Conservation (phyloP, 768 basidiomycete genomes). For the Lanmaoa rubissima region DNA sequence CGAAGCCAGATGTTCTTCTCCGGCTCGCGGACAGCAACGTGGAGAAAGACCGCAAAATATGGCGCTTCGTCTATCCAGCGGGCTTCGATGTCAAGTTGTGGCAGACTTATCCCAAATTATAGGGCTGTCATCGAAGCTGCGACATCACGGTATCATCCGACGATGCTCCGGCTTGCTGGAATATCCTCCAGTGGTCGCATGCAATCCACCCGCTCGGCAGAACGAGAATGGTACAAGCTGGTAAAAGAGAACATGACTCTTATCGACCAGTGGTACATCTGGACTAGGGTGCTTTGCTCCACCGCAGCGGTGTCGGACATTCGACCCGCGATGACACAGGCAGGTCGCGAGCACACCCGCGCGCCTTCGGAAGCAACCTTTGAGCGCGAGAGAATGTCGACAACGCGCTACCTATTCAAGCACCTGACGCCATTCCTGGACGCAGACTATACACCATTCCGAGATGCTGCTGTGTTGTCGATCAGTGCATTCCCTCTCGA, state of each 20-base stretch:
- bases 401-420: constrained; percentile 78
- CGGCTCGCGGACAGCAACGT: constrained; percentile 71
- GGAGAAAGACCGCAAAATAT: constrained; percentile 66
- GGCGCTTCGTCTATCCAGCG: constrained; percentile 72
- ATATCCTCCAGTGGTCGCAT: constrained; percentile 50
- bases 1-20: constrained; percentile 54
- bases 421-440: constrained; percentile 86
- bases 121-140: constrained; percentile 69
- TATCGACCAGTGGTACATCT: constrained; percentile 79
- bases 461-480: constrained; percentile 83
- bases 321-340: constrained; percentile 51
- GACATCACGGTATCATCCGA: constrained; percentile 65
- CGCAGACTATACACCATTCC: constrained; percentile 78
- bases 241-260: constrained; percentile 56
- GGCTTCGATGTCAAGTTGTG: constrained; percentile 48
- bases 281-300: constrained; percentile 85
- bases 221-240: constrained; percentile 51
- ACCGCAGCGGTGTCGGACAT: constrained; percentile 68
- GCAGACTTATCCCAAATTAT: constrained; percentile 46
- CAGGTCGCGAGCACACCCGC: constrained; percentile 64
- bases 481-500: constrained; percentile 82
- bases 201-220: constrained; percentile 42
- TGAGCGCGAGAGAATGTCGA: constrained; percentile 79
- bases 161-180: constrained; percentile 72
- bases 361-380: constrained; percentile 72